Percentiles rank a stretch among this genome's conserved stretches.
phyloP scores from a whole-genome alignment of 2,329 filamentous ascomycete genomes.

The Cytospora piceicola region DNA sequence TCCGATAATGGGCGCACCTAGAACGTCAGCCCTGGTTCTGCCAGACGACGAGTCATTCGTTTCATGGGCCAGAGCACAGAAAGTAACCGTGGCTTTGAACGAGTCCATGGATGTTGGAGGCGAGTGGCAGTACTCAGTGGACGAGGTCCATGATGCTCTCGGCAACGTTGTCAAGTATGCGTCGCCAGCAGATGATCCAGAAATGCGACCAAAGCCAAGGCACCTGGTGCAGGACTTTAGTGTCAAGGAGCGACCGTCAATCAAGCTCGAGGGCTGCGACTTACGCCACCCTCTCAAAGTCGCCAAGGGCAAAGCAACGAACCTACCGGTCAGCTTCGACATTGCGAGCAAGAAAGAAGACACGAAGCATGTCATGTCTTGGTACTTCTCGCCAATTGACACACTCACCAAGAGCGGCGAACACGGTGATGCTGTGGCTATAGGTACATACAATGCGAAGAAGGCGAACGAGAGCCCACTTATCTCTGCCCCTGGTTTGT shows the following conservation, averaged over 20 bases:
- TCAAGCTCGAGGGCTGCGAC: slow-evolving; percentile 75
- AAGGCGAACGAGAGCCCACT: slow-evolving; percentile 64
- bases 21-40: slow-evolving; percentile 60
- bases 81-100: slow-evolving; percentile 80
- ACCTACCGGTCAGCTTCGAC: slow-evolving; percentile 73
- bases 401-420: slow-evolving; percentile 71
- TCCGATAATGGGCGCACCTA: slow-evolving; percentile 68
- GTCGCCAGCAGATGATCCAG: slow-evolving; percentile 67
- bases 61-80: slow-evolving; percentile 79
- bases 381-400: slow-evolving; percentile 79
- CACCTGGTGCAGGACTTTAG: slow-evolving; percentile 76
- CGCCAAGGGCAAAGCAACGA: slow-evolving; percentile 70
- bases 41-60: slow-evolving; percentile 64
- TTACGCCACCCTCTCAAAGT: slow-evolving; percentile 80
- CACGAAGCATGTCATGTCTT: slow-evolving; percentile 73
- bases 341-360: slow-evolving; percentile 61
- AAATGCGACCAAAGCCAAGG: slow-evolving; percentile 62
- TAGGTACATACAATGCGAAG: slow-evolving; percentile 64
- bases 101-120: slow-evolving; percentile 83
- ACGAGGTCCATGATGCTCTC: slow-evolving; percentile 89
- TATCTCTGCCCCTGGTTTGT: slow-evolving; percentile 80
- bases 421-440: slow-evolving; percentile 62
- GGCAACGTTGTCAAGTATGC: slow-evolving; percentile 84
- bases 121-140: slow-evolving; percentile 85
- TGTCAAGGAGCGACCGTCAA: slow-evolving; percentile 83